Base-by-base conservation (phyloP, 331 rosid genomes). In the Acacia concinna region DNA sequence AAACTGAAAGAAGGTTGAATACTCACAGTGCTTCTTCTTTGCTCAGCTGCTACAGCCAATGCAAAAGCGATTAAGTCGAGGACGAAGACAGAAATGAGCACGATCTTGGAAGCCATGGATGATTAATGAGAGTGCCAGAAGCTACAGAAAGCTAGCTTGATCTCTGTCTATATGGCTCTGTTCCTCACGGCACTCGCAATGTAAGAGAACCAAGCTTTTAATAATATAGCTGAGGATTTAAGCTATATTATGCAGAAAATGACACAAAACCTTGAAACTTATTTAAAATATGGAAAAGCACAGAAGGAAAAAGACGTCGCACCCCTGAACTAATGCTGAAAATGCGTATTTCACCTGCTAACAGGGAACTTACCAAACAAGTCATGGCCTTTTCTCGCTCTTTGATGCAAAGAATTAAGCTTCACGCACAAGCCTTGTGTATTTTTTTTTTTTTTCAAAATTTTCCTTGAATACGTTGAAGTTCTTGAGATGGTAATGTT, bases 231-330 rank as follows among this genome's bases (percentile, higher is more conserved):
- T 14, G 74, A 41, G 56, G 56, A 68, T 13, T 31, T 35, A 68
- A 25, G 74, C 56, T 72, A 46, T 46, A 23, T 56, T 56, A 49
- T 49, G 64, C 32, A 72, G 64, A 0, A 49, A 30, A 5, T 18
- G 8, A 49, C 31, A 72, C 5, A 32, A 12, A 31, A 32, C 64
- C 43, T 9, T 68, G 41, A 47, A 68, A 23, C 31, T 68, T 30
- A 46, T 30, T 71, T 18, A 18, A 47, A 71, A 47, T 71, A 28
- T 18, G 18, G 28, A 54, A 67, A 79, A 41, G 13, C 73, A 62
- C 41, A 60, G 34, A n/a, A 23, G 47, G 94, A 92, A 77, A 87
- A 62, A 38, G 88, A 87, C 86, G 0, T 78, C 77, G 63, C 77
- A 84, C 81, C 90, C 0, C 62, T 82, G 31, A 76, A 77, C 38